Percentiles rank a stretch among this genome's conserved stretches.
Evolutionary conservation across 1,139 yeast species (phyloP).

Genomic region (Hyphopichia buzzinii): DNA sequence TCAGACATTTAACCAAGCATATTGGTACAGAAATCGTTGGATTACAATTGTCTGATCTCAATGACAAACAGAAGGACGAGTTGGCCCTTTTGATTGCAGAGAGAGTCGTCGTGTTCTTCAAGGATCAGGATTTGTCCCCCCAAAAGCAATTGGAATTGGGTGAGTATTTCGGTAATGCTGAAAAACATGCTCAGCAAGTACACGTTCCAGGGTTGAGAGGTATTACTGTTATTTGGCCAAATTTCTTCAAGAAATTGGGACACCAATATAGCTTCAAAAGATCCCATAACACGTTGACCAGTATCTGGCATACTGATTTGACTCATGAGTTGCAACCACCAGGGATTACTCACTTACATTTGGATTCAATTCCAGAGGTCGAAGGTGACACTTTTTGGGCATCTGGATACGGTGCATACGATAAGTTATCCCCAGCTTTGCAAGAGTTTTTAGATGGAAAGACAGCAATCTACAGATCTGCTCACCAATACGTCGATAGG

Average conservation of each 20-base stretch:
- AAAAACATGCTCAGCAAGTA: slow-evolving; percentile 46
- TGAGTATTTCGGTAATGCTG: slow-evolving; percentile 45
- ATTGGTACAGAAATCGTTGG: slow-evolving; percentile 21
- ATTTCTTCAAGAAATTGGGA: slow-evolving; percentile 12
- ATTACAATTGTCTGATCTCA: slow-evolving; percentile 18
- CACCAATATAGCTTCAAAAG: slow-evolving; percentile 11
- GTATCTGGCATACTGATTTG: slow-evolving; percentile 17
- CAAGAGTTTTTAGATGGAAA: slow-evolving; percentile 22
- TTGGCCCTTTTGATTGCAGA: slow-evolving; percentile 51
- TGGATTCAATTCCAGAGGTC: slow-evolving; percentile 14
- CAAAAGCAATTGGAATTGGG: slow-evolving; percentile 45
- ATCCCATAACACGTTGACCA: slow-evolving; percentile 9
- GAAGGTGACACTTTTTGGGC: slow-evolving; percentile 19
- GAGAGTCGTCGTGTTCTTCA: slow-evolving; percentile 48
- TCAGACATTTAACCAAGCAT: slow-evolving; percentile 17
- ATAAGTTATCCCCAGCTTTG: slow-evolving; percentile 21
- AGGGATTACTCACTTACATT: slow-evolving; percentile 16
- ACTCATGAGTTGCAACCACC: slow-evolving; percentile 17
- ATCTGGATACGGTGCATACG: slow-evolving; percentile 21
- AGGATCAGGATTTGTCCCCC: slow-evolving; percentile 47
- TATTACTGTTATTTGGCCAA: slow-evolving; percentile 14
- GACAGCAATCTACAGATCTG: slow-evolving; percentile 20
- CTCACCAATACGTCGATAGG: slow-evolving; percentile 21
- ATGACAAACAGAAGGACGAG: slow-evolving; percentile 24
- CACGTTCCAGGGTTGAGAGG: slow-evolving; percentile 36